These are phyloP conservation scores for Thielaviopsis punctulata DNA, from an alignment of 2,329 filamentous ascomycete species.

Conservation along the genomic window DNA sequence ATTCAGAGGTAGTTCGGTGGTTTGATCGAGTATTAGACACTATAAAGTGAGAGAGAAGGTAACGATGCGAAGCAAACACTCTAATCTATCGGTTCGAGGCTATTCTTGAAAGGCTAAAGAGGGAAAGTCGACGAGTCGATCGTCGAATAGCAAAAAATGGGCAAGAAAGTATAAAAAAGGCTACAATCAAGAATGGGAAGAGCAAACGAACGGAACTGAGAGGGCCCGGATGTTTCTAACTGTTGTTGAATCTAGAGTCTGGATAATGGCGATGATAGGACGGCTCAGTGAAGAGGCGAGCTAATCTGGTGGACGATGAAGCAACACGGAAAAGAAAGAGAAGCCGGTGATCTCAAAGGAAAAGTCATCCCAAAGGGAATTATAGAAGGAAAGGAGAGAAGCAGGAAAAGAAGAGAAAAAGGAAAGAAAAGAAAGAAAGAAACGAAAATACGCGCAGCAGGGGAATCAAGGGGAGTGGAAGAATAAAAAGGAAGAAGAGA, in stretches of 20 bases:
- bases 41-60: not conserved
- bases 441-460: not conserved
- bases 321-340: not conserved
- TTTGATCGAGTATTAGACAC: not conserved
- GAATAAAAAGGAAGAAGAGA: not conserved
- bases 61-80: not conserved
- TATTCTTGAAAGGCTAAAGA: not conserved
- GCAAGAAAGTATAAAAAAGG: not conserved
- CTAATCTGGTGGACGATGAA: not conserved
- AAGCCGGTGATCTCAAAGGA: not conserved
- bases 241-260: not conserved
- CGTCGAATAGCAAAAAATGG: constrained; percentile 2
- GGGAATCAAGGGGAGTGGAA: not conserved
- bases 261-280: not conserved
- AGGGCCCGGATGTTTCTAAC: not conserved
- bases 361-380: constrained; percentile 1
- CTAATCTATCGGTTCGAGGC: not conserved
- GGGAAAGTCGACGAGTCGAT: constrained; percentile 8
- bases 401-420: constrained; percentile 1
- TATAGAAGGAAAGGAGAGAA: constrained; percentile 11
- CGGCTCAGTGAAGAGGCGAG: constrained; percentile 3
- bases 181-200: not conserved
- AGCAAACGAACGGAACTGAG: not conserved
- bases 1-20: not conserved
- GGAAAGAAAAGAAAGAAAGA: not conserved